Percentiles rank a stretch among this genome's conserved stretches.
Evolutionary conservation across 768 basidiomycete species (phyloP).

Genomic region (Macrolepiota fuliginosa): DNA sequence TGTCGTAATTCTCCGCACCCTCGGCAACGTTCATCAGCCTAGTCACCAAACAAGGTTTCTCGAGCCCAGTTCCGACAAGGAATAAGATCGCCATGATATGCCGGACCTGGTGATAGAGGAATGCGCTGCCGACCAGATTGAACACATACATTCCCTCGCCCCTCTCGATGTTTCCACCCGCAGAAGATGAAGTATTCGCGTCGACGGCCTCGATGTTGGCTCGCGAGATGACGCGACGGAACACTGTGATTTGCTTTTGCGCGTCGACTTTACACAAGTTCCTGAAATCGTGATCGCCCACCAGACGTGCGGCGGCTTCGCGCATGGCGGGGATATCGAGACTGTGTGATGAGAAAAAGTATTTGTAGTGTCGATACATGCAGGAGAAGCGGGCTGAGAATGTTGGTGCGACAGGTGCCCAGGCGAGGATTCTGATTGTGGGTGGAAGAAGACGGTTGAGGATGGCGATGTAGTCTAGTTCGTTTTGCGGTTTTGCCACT

Average conservation of each 20-base stretch:
- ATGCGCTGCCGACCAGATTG: slow-evolving; percentile 80
- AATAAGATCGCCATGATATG: slow-evolving; percentile 20
- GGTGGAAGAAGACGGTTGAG: slow-evolving; percentile 88
- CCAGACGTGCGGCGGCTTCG: slow-evolving; percentile 89
- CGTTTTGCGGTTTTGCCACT: slow-evolving; percentile 29
- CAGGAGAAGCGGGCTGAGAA: slow-evolving; percentile 94
- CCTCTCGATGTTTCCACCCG: not conserved
- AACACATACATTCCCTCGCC: slow-evolving; percentile 13
- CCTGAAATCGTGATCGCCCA: slow-evolving; percentile 94
- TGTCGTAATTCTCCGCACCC: slow-evolving; percentile 31
- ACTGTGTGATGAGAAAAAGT: slow-evolving; percentile 76
- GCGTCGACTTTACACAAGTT: slow-evolving; percentile 95
- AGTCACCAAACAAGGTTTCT: slow-evolving; percentile 70
- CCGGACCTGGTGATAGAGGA: slow-evolving; percentile 76
- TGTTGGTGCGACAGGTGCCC: slow-evolving; percentile 77
- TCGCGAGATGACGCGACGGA: slow-evolving; percentile 44
- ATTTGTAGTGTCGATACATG: slow-evolving; percentile 91
- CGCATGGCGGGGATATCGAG: slow-evolving; percentile 79
- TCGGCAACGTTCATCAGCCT: slow-evolving; percentile 71
- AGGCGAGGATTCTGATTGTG: slow-evolving; percentile 88
- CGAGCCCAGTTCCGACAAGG: slow-evolving; percentile 17
- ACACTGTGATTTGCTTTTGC: slow-evolving; percentile 42
- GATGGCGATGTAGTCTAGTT: slow-evolving; percentile 74
- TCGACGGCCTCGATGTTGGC: slow-evolving; percentile 14
- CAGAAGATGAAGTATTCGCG: too few species aligned